These are phyloP conservation scores for Escallonia herrerae DNA, from an alignment of 129 eudicot genomes.

Conservation along the genomic window DNA sequence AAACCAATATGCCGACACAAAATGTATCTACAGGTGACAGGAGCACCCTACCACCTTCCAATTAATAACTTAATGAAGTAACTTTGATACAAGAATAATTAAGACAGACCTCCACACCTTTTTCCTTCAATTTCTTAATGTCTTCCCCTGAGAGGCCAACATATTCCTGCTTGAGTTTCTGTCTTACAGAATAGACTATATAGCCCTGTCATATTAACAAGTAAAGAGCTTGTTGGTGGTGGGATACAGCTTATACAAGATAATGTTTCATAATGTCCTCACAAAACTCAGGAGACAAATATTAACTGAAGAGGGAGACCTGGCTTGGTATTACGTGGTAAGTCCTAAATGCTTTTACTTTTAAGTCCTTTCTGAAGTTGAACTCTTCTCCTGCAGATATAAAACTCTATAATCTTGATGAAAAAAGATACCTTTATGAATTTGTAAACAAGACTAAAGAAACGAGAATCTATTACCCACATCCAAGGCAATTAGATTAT, in stretches of 20 bases:
- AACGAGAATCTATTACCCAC: conserved; percentile 42
- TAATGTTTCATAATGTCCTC: not conserved
- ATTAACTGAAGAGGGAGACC: conserved; percentile 32
- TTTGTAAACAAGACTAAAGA: not conserved
- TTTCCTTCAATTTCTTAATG: conserved; percentile 65
- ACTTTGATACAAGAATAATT: not conserved
- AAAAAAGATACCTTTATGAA: not conserved
- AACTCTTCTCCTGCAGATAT: conserved; percentile 71
- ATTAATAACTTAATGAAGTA: not conserved
- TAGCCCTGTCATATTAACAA: conserved; percentile 56
- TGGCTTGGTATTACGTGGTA: conserved; percentile 88
- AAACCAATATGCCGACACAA: too few relatives aligned
- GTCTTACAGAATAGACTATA: conserved; percentile 65
- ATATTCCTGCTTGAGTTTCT: conserved; percentile 82
- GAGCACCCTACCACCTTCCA: too few relatives aligned
- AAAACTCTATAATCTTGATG: not conserved
- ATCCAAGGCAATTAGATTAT: conserved; percentile 75
- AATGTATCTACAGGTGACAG: too few relatives aligned
- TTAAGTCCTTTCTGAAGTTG: conserved; percentile 61
- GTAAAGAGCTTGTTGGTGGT: not conserved
- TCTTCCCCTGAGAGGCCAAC: conserved; percentile 67
- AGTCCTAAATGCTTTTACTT: conserved; percentile 82
- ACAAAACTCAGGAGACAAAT: not conserved
- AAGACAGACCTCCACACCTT: conserved; percentile 92
- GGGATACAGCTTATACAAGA: not conserved